phyloP scores from a whole-genome alignment of 148 eudicot species.

The Rhododendron ovatum region DNA sequence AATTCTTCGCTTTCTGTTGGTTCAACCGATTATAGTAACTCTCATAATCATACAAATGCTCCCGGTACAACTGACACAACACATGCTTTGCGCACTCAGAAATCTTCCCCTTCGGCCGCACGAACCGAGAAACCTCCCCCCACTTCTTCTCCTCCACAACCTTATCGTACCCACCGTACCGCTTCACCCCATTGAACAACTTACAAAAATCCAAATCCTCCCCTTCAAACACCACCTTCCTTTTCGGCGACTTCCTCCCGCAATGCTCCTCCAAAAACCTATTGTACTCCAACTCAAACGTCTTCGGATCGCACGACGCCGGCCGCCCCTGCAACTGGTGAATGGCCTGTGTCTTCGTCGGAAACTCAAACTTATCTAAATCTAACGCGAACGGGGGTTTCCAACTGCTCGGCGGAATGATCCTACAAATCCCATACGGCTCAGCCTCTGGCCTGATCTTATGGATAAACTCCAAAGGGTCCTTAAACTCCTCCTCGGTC shows the following conservation, averaged over 20 bases:
- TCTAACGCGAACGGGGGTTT: conserved; percentile 86
- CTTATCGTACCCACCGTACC: conserved; percentile 90
- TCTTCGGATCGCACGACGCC: conserved; percentile 83
- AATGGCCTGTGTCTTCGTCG: conserved; percentile 86
- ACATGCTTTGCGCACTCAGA: conserved; percentile 90
- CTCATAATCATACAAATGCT: conserved; percentile 90
- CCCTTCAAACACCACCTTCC: conserved; percentile 86
- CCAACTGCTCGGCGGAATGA: conserved; percentile 87
- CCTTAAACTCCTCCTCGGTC: conserved; percentile 87
- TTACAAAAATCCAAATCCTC: conserved; percentile 90
- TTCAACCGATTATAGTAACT: conserved; percentile 57
- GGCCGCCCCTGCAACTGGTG: conserved; percentile 86
- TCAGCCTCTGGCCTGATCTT: conserved; percentile 94
- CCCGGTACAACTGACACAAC: conserved; percentile 66
- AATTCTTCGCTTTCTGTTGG: conserved; percentile 38
- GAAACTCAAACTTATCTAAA: conserved; percentile 62
- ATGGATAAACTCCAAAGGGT: conserved; percentile 75
- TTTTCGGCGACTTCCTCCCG: conserved; percentile 58
- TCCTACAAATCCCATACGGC: conserved; percentile 86
- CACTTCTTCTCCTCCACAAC: conserved; percentile 84
- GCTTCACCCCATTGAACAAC: conserved; percentile 83
- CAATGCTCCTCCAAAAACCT: conserved; percentile 76
- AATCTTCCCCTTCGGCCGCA: conserved; percentile 56
- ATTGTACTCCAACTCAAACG: conserved; percentile 82
- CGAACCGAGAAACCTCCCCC: conserved; percentile 85